These are phyloP conservation scores for Suhomyces anneliseae DNA, from an alignment of 1,139 yeast genomes.

Conservation along the genomic window DNA sequence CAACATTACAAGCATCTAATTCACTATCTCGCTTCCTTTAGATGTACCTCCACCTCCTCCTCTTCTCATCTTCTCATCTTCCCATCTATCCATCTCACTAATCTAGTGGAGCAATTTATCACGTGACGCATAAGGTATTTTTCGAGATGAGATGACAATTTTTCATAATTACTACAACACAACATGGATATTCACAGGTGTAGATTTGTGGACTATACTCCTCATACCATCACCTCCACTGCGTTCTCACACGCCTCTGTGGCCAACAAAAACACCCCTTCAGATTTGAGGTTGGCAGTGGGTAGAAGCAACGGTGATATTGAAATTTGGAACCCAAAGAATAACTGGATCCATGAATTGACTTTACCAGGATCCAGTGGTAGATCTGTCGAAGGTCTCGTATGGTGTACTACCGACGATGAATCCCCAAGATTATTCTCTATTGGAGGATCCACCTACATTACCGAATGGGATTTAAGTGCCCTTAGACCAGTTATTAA, in stretches of 20 bases:
- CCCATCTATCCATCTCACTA: not conserved
- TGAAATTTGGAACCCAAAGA: constrained; percentile 92
- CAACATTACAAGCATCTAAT: too few relatives aligned
- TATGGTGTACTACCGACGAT: constrained; percentile 60
- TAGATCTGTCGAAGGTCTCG: constrained; percentile 84
- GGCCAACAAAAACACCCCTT: constrained; percentile 50
- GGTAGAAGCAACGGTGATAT: constrained; percentile 95
- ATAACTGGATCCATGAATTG: constrained; percentile 55
- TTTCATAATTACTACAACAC: constrained; percentile 7
- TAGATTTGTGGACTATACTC: constrained; percentile 86
- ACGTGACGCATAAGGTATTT: constrained; percentile 5
- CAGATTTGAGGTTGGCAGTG: constrained; percentile 76
- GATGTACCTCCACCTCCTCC: not conserved
- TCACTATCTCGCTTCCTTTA: too few relatives aligned
- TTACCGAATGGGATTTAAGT: constrained; percentile 89
- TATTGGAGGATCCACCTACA: constrained; percentile 87
- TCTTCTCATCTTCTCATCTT: constrained; percentile 1
- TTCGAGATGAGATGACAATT: constrained; percentile 14
- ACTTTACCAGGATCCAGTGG: constrained; percentile 79
- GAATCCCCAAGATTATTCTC: constrained; percentile 71
- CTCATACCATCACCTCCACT: constrained; percentile 80
- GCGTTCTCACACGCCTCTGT: constrained; percentile 74
- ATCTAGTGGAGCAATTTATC: not conserved
- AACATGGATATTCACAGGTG: constrained; percentile 84
- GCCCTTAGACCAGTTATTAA: constrained; percentile 73